Evolutionary conservation across 352 stramenopile species (phyloP), one percentile per base, ranked within the genome.

Genomic region (Phytophthora niederhauseri): DNA sequence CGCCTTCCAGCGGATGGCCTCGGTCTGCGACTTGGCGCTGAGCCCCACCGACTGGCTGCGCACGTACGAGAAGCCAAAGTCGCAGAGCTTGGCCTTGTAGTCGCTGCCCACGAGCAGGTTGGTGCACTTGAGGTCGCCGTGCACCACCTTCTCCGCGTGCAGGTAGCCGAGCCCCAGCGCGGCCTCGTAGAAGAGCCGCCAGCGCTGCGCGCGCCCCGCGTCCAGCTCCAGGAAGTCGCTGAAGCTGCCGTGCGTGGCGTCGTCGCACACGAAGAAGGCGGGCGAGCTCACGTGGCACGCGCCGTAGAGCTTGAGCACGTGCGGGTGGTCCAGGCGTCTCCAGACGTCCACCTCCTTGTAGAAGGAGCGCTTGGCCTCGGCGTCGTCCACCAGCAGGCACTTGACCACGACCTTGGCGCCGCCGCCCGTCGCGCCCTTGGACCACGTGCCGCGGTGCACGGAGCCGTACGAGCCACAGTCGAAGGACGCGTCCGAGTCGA

Each of bases 61-160:
- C 28, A 72, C 61, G 56, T 70, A 75, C 15, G 62, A 61, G 52
- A 70, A 74, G 28, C 72, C 72, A 63, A 79, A 79, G 55, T 79
- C 72, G 51, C 63, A 69, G 14, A 79, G 43, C 63, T 76, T 73
- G 15, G 69, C 59, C 11, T 53, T 60, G 22, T 62, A 20, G 36
- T 76, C 50, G 55, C 71, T 57, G 49, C 84, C 80, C 17, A 95
- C 64, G 11, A 96, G 76, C 36, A 97, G 57, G 73, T 96, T 96
- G 38, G 73, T 87, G 55, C 82, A 86, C 71, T 96, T 96, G 20
- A 96, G 72, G 61, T 96, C 89, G 36, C 89, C 81, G 63, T 96
- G 89, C 24, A 97, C 72, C n/a, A 88, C 71, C 26, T 73, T 66
- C 28, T 74, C 56, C 3, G 55, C 31, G 70, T 97, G 86, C 7